phyloP scores from a whole-genome alignment of 305 asterid species.

The Withania somnifera region DNA sequence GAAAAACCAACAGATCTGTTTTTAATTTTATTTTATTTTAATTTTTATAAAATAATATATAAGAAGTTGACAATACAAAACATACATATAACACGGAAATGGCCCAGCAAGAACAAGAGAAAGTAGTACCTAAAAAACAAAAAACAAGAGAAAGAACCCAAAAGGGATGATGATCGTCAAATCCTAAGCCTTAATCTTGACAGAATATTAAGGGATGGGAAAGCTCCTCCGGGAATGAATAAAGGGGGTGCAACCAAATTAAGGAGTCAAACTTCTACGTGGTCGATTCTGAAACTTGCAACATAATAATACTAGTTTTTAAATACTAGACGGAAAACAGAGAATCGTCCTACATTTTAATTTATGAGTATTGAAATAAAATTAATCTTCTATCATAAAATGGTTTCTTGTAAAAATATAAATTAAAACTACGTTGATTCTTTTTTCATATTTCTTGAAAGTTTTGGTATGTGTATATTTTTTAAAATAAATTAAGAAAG shows the following conservation, averaged over 20 bases:
- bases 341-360: too few species aligned
- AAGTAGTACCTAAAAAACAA: too few species aligned
- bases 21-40: too few species aligned
- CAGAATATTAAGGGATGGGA: neutral
- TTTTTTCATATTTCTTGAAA: too few species aligned
- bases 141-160: neutral
- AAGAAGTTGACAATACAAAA: neutral
- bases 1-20: neutral
- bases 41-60: too few species aligned
- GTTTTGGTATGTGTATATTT: too few species aligned
- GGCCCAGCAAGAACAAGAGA: neutral
- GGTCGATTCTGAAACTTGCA: neutral
- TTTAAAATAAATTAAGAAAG: too few species aligned
- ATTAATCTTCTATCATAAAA: too few species aligned
- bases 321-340: neutral
- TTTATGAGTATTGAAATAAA: too few species aligned
- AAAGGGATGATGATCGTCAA: neutral
- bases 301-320: neutral
- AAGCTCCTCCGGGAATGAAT: neutral
- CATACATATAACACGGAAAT: neutral
- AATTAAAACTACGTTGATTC: too few species aligned
- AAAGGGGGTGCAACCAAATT: neutral
- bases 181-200: neutral
- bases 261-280: neutral
- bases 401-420: too few species aligned